Evolutionary conservation across 163 green algal genomes (phyloP).

Genomic region (Prototheca cutis): DNA sequence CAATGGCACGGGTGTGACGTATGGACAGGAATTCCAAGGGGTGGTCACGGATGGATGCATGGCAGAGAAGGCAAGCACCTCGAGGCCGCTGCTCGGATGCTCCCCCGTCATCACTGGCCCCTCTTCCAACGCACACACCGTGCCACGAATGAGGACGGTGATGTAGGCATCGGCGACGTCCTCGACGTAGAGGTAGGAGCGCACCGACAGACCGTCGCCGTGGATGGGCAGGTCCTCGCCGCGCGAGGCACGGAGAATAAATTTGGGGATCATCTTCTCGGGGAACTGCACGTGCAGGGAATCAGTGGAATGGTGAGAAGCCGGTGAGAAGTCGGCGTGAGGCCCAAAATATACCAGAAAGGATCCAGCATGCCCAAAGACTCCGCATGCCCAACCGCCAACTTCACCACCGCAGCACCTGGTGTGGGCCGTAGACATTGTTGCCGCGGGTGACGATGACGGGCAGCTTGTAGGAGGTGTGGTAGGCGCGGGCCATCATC

Average conservation of each 20-base stretch:
- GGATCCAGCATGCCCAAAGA: no score
- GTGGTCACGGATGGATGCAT: no score
- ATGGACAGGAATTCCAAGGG: no score
- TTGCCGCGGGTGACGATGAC: constrained; percentile 96
- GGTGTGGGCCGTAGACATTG: constrained; percentile 96
- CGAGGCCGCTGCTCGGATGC: no score
- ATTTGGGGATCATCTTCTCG: constrained; percentile 85
- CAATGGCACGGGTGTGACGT: no score
- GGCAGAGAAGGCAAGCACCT: no score
- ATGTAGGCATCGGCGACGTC: constrained; percentile 91
- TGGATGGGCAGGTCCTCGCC: constrained; percentile 72
- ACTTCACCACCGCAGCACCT: no score
- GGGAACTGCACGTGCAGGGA: constrained; percentile 72
- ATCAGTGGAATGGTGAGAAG: not conserved
- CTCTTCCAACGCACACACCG: no score
- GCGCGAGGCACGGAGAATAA: constrained; percentile 74
- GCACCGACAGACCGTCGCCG: constrained; percentile 38
- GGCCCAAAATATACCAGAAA: no score
- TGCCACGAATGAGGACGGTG: constrained; percentile 62
- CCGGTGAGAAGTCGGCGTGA: no score
- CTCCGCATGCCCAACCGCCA: no score
- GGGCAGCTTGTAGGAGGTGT: constrained; percentile 90
- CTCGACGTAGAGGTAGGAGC: constrained; percentile 85
- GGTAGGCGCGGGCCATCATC: constrained; percentile 94
- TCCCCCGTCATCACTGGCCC: no score